Conservation (phyloP, 2,329 filamentous ascomycete species). For the Grosmannia huntii region DNA sequence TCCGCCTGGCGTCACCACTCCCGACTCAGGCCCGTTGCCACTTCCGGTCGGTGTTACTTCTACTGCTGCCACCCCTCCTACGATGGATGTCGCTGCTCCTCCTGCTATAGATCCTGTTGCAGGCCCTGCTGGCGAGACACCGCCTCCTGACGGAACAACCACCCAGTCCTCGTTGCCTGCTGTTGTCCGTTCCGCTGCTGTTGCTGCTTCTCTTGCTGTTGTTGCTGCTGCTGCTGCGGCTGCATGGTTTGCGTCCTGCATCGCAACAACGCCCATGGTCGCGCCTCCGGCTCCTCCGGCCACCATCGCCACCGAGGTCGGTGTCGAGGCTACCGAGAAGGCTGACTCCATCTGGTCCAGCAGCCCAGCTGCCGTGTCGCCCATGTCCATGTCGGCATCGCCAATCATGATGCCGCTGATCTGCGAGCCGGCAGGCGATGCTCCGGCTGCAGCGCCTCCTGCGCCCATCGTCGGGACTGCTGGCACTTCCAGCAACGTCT, state of each 20-base stretch:
- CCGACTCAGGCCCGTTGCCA: conserved; percentile 26
- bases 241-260: conserved; percentile 36
- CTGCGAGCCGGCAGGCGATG: conserved; percentile 42
- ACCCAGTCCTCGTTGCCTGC: conserved; percentile 58
- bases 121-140: conserved; percentile 20
- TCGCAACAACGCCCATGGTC: conserved; percentile 12
- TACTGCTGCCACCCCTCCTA: neutral
- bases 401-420: conserved; percentile 41
- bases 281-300: conserved; percentile 18
- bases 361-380: conserved; percentile 48
- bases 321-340: conserved; percentile 43
- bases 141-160: conserved; percentile 55
- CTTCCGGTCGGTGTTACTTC: neutral
- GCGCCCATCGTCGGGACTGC: neutral
- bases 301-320: too few relatives aligned
- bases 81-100: neutral
- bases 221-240: conserved; percentile 3
- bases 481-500: conserved; percentile 7
- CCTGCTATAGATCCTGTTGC: too few relatives aligned
- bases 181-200: conserved; percentile 31
- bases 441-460: neutral
- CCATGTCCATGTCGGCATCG: conserved; percentile 54
- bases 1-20: conserved; percentile 28
- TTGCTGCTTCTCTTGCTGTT: conserved; percentile 25
- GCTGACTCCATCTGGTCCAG: conserved; percentile 57